Evolutionary conservation across 2,329 filamentous ascomycete genomes (phyloP), one percentile per base, ranked within the genome.

Genomic region (Xylariaceae sp.): DNA sequence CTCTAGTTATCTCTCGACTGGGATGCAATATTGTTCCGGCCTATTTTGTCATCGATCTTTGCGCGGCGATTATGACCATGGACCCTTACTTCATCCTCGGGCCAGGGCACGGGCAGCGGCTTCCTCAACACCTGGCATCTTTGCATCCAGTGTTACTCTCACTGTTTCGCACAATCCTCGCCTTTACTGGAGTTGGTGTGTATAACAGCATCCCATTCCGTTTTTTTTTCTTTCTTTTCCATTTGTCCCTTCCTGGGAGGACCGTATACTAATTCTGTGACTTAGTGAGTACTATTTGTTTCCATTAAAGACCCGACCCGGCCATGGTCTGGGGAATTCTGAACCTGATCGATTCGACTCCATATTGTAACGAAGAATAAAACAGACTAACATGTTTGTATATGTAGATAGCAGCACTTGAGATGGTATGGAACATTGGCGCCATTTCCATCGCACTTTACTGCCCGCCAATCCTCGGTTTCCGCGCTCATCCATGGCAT

Each of bases 81-180:
- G 93, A 97, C 62, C 85, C 87, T 0, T 96, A 93, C 72, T 96
- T 92, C 70, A 63, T 84, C 52, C 65, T 81, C 19, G 78, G 82
- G 1, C 71, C 75, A 1, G 65, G 69, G 48, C 71, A 74, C 48
- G 63, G 68, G 52, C 62, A 69, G 63, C 59, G 76, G 57, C 55
- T 73, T 53, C 69, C 84, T 53, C 47, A 73, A 64, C 60, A 78
- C 68, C 64, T 80, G 51, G 28, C 64, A 64, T 53, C 63, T 18
- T 60, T 80, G 3, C 75, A 78, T 6, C 67, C 72, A 0, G 56
- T 74, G 45, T 51, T 81, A 2, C 69, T 86, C 28, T 75, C 74
- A 31, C 56, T 78, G 6, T 83, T 82, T 61, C 84, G 87, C 45
- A 75, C 83, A 50, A 11, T 78, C 1, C 58, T 88, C 45, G 79